Evolutionary conservation across 176 grass and related monocot genomes (phyloP), one percentile per base, ranked within the genome.

Genomic region (Sorghum bicolor): DNA sequence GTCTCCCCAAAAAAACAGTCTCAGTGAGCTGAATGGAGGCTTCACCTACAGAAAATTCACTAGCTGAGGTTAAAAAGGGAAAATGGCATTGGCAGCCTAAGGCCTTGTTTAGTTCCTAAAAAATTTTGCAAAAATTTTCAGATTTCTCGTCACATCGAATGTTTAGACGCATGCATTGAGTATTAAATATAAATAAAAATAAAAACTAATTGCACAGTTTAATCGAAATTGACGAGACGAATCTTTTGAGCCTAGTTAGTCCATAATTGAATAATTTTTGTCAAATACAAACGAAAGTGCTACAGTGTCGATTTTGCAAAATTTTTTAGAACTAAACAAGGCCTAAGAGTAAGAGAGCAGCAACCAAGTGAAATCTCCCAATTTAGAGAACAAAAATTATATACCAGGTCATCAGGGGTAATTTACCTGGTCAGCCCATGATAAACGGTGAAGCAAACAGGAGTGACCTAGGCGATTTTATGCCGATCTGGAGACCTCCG

Each of bases 401-500:
- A 45, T 5, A 61, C 47, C 0, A 24, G n/a, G 2, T 64, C 58
- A 15, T 16, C 38, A 13, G 38, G 20, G 32, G 3, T 37, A 25
- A 34, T 52, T 50, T 36, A 68, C 43, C 43, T 80, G 10, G 50
- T n/a, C 10, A 24, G 9, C 30, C 79, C 20, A 82, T 5, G 40
- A 44, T 77, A 70, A 70, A 44, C 44, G 22, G 88, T 29, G 72
- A 72, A 37, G 24, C 29, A 61, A 57, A 31, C 58, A 52, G 7
- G 70, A 70, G 62, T 48, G 84, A 61, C 62, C 76, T 62, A 32
- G 26, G 79, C 80, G 85, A 87, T 83, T 80, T 83, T 38, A 72
- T 75, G 80, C 75, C 74, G 80, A 91, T 84, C 85, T 84, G 50
- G 69, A 90, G 74, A 20, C 80, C 30, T 80, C 89, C 70, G 81